These are phyloP conservation scores for Citrus sp. DNA, from an alignment of 345 rosid genomes.

Conservation along the genomic window DNA sequence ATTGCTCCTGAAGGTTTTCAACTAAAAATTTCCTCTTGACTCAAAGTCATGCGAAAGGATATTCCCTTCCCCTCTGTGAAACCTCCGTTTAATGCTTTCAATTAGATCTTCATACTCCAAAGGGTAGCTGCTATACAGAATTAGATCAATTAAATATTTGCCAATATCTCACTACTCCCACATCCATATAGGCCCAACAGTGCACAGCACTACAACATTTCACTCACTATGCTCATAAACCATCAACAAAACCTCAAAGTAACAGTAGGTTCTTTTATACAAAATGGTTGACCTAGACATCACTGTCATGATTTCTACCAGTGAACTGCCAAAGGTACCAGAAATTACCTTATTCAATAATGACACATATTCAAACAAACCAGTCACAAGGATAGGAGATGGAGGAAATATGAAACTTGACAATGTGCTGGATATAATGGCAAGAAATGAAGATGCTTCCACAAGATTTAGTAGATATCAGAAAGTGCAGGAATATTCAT, in stretches of 20 bases:
- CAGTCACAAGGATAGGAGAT: background rate
- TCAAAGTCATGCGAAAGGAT: background rate
- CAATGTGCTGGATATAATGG: background rate
- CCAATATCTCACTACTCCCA: slow-evolving; percentile 1
- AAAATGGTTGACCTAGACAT: background rate
- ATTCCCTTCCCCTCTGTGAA: background rate
- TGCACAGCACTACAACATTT: background rate
- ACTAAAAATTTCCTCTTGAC: background rate
- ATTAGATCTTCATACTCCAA: background rate
- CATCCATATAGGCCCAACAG: background rate
- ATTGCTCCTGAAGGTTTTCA: background rate
- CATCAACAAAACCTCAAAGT: background rate
- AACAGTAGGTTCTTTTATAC: background rate
- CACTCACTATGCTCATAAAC: background rate
- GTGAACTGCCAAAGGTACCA: background rate
- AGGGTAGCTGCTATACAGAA: background rate
- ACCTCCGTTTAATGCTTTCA: background rate
- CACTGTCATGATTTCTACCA: background rate
- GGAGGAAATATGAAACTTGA: background rate
- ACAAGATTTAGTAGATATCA: background rate
- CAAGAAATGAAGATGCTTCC: too few species aligned
- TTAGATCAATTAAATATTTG: background rate
- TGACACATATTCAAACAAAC: background rate
- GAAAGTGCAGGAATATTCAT: background rate
- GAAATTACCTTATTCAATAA: background rate